phyloP scores from a whole-genome alignment of 495 filamentous ascomycete species.

The Tuber umbilicatum region DNA sequence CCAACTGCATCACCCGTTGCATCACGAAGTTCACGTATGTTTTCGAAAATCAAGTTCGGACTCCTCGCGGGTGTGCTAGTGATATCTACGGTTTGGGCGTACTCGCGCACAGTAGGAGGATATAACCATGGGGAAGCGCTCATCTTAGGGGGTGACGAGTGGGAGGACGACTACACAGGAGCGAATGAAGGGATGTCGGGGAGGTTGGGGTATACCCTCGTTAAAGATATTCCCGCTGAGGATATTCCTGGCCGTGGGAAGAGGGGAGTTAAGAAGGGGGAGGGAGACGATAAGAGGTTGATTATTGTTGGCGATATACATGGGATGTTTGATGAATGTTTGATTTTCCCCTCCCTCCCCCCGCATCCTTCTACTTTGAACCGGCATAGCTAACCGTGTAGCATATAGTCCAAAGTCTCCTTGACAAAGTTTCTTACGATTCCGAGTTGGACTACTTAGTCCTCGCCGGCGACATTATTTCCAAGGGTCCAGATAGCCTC shows the following conservation, averaged over 20 bases:
- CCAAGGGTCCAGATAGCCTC: slow-evolving; percentile 76
- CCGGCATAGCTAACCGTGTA: slow-evolving; percentile 5
- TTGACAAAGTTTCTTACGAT: slow-evolving; percentile 62
- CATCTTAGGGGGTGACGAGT: not conserved
- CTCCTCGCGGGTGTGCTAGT: not conserved
- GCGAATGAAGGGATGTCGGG: slow-evolving; percentile 12
- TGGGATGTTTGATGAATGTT: slow-evolving; percentile 63
- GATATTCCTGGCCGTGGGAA: slow-evolving; percentile 17
- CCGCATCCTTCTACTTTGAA: not conserved
- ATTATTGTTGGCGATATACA: slow-evolving; percentile 87
- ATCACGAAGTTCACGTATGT: not conserved
- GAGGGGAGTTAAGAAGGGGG: slow-evolving; percentile 17
- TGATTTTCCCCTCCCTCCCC: slow-evolving; percentile 33
- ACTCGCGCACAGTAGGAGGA: not conserved
- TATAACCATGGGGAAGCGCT: not conserved
- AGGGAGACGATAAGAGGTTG: slow-evolving; percentile 46
- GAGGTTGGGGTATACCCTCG: slow-evolving; percentile 34
- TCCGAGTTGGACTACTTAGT: slow-evolving; percentile 64
- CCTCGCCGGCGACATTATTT: slow-evolving; percentile 75
- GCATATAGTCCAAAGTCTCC: slow-evolving; percentile 54
- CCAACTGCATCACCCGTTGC: not conserved
- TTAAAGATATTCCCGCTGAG: slow-evolving; percentile 26
- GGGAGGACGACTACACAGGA: slow-evolving; percentile 12
- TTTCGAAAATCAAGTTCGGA: not conserved
- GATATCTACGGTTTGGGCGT: not conserved